phyloP scores from a whole-genome alignment of 2,329 filamentous ascomycete species.

The Tolypocladium inflatum region DNA sequence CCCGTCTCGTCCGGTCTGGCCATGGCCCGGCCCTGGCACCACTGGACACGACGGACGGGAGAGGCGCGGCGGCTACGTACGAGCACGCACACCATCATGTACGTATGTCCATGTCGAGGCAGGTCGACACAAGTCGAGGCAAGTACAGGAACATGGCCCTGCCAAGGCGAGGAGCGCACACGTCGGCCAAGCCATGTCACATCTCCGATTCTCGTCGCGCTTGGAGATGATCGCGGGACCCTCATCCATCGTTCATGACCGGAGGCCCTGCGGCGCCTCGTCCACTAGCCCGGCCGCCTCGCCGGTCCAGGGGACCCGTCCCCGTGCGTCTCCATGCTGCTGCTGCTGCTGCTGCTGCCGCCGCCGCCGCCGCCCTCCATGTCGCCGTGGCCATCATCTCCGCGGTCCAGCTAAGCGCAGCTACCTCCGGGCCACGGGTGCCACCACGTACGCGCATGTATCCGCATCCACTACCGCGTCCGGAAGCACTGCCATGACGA shows the following conservation, averaged over 20 bases:
- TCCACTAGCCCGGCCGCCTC: not conserved
- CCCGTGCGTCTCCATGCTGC: not conserved
- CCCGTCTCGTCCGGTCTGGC: not conserved
- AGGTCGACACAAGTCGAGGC: not conserved
- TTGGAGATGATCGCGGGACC: not conserved
- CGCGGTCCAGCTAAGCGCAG: not conserved
- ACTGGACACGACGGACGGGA: not conserved
- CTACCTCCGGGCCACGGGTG: not conserved
- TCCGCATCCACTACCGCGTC: not conserved
- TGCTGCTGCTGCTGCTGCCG: no score
- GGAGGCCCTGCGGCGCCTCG: not conserved
- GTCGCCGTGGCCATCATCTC: not conserved
- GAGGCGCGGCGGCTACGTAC: not conserved
- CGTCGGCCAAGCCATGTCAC: not conserved
- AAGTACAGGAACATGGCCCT: not conserved
- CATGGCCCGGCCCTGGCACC: not conserved
- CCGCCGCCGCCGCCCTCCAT: not conserved
- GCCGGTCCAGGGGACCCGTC: not conserved
- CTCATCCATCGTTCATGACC: not conserved
- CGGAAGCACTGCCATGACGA: not conserved
- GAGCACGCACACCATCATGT: not conserved
- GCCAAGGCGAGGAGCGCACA: not conserved
- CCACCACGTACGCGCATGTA: not conserved
- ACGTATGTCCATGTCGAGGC: not conserved
- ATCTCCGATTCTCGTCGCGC: not conserved